Conservation (phyloP, 331 rosid species). For the Quercus lobata region DNA sequence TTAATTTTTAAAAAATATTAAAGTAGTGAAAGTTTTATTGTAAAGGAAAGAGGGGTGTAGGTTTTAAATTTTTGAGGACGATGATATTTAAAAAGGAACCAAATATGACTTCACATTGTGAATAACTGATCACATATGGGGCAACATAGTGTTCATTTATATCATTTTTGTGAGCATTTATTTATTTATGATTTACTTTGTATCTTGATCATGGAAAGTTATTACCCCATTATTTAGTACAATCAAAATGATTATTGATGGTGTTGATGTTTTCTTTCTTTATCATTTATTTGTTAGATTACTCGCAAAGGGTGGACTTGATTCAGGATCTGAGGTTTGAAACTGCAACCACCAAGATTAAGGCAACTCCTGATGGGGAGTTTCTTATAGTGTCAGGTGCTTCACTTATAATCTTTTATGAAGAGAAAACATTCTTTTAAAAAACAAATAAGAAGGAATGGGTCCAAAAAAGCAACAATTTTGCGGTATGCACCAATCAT, state of each 20-base stretch:
- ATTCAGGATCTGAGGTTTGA: conserved; percentile 74
- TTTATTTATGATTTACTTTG: background rate
- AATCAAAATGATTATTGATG: background rate
- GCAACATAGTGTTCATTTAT: background rate
- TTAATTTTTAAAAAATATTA: too few species aligned
- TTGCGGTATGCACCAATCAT: background rate
- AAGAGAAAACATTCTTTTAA: conserved; percentile 1
- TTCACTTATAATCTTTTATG: background rate
- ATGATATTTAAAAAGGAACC: background rate
- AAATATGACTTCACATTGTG: background rate
- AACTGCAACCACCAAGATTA: conserved; percentile 76
- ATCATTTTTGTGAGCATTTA: background rate
- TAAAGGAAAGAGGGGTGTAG: background rate
- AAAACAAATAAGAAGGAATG: background rate
- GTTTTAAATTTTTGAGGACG: background rate
- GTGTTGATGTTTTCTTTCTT: background rate
- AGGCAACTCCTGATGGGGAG: conserved; percentile 84
- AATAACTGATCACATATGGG: background rate
- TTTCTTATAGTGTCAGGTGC: conserved; percentile 81
- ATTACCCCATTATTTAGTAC: background rate
- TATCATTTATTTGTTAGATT: conserved; percentile 39
- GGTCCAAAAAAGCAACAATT: background rate
- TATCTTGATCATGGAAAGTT: background rate
- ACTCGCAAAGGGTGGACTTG: conserved; percentile 58
- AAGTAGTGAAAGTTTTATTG: too few species aligned